These are phyloP conservation scores for Pichia rugopelliculosa DNA, from an alignment of 805 yeast species.

Conservation along the genomic window DNA sequence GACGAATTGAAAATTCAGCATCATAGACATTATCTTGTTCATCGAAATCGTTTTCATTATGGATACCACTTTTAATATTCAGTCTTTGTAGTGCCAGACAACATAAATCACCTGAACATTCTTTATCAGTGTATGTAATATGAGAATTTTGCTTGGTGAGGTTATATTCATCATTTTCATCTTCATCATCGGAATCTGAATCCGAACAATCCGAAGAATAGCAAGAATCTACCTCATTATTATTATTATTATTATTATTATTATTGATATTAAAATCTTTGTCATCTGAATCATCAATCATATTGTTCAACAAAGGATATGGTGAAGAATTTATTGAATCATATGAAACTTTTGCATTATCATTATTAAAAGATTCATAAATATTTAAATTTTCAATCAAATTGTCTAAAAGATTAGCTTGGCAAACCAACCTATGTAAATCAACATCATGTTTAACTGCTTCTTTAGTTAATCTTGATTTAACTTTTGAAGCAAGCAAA, in stretches of 20 bases:
- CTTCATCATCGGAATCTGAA: neutral
- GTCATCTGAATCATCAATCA: neutral
- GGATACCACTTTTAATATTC: constrained; percentile 4
- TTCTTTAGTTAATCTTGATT: constrained; percentile 54
- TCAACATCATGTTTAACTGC: constrained; percentile 52
- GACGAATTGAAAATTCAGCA: constrained; percentile 1
- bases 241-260: constrained; percentile 9
- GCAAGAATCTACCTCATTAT: neutral
- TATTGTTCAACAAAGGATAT: constrained; percentile 4
- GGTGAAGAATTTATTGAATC: constrained; percentile 11
- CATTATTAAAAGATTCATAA: constrained; percentile 21
- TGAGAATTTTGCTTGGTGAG: neutral
- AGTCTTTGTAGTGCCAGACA: constrained; percentile 1
- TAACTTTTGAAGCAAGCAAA: constrained; percentile 56
- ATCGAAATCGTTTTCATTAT: constrained; percentile 9
- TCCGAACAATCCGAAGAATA: too few species aligned
- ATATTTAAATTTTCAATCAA: constrained; percentile 45
- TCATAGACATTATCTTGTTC: constrained; percentile 1
- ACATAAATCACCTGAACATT: neutral
- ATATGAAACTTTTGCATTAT: constrained; percentile 14
- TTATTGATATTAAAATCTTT: neutral
- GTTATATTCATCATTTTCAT: neutral
- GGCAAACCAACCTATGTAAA: constrained; percentile 53
- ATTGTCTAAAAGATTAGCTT: constrained; percentile 63
- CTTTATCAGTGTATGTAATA: neutral